Conservation (phyloP, 768 basidiomycete genomes). For the Cystofilobasidium ferigula region DNA sequence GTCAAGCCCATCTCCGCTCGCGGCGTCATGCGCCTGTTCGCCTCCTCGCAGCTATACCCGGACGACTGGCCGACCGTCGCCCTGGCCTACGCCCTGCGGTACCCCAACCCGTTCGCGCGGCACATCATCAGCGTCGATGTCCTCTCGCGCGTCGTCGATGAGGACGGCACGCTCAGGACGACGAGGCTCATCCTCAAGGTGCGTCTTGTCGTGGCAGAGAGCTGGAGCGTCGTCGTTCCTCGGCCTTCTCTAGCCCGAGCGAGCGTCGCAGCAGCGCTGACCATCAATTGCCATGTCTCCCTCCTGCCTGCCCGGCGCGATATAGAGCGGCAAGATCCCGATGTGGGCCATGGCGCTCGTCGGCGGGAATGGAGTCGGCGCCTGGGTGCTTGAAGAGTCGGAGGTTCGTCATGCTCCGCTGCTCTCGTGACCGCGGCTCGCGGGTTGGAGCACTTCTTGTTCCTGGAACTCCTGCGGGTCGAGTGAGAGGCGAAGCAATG, state of each 20-base stretch:
- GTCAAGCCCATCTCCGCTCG: no score
- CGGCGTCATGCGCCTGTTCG: not conserved
- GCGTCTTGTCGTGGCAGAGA: not conserved
- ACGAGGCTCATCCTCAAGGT: conserved; percentile 21
- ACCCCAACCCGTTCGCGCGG: conserved; percentile 13
- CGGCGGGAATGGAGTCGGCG: conserved; percentile 12
- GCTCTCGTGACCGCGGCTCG: no score
- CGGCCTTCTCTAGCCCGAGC: not conserved
- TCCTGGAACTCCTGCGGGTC: no score
- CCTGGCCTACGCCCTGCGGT: conserved; percentile 10
- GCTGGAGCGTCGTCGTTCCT: not conserved
- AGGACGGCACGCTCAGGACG: conserved; percentile 22
- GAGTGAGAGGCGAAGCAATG: no score
- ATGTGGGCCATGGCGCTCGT: conserved; percentile 15
- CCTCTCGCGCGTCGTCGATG: conserved; percentile 8
- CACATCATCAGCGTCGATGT: conserved; percentile 25
- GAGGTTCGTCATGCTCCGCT: conserved; percentile 11
- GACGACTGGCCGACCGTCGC: conserved; percentile 7
- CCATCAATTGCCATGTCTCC: not conserved
- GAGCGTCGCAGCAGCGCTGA: not conserved
- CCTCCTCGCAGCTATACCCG: not conserved
- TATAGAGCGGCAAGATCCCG: conserved; percentile 3
- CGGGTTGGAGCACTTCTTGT: no score
- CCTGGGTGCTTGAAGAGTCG: conserved; percentile 12
- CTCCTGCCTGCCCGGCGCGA: not conserved